Evolutionary conservation across 1,284 basidiomycete genomes (phyloP), one percentile per base, ranked within the genome.

Genomic region (Moesziomyces sp.): DNA sequence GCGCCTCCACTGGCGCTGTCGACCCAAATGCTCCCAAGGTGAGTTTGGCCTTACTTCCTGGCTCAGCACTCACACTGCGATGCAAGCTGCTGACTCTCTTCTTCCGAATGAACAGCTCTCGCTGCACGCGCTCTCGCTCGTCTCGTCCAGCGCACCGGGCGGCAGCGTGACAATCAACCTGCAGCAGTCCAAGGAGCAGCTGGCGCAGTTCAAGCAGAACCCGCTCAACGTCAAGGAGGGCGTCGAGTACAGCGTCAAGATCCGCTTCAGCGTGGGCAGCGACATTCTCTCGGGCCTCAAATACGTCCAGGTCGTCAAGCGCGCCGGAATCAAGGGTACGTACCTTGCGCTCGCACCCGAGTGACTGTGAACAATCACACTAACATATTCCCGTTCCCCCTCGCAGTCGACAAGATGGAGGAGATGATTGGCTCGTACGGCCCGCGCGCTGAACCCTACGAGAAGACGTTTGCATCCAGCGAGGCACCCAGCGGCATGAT

Each of bases 341-440:
- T 50, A 18, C 6, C 38, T 42, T 6, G 9, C 14, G n/a, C 34
- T n/a, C 16, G 10, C 26, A 30, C 47, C 21, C 8, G n/a, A 35
- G n/a, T 14, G 26, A 21, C 10, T 40, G 21, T 43, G 8, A 8
- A 53, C 28, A 0, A 44, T 50, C 34, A 10, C 46, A 42, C 40
- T 44, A 16, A 53, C 26, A 26, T 16, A 18, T 38, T 14, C 23
- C 26, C 0, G 5, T 30, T 21, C 11, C 24, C 21, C 8, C 4
- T 26, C 40, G 44, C 79, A 93, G 93, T 94, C 76, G 93, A 93
- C 84, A 93, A 91, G 85, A 84, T 93, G 80, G 93, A 94, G 78
- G 89, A 92, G 80, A 95, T 95, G 93, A 88, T 94, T 38, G 93
- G 93, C 28, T 93, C 92, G 3, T 95, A 92, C 84, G 90, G 91